These are phyloP conservation scores for Silene latifolia DNA, from an alignment of 148 eudicot species.

Conservation along the genomic window DNA sequence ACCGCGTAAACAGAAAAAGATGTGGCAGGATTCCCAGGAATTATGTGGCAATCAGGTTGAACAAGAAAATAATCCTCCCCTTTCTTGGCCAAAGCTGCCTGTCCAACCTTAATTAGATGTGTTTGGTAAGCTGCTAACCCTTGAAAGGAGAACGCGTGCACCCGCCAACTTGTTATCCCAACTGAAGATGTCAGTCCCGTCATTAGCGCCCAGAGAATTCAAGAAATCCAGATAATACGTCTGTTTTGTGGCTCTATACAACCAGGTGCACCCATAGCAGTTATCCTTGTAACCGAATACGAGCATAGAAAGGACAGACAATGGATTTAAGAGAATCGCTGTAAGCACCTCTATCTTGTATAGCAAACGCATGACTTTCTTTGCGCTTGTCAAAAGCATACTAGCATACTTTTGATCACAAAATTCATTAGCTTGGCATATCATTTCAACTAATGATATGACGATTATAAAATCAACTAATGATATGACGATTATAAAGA, in stretches of 20 bases:
- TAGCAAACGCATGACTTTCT: constrained; percentile 69
- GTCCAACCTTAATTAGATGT: constrained; percentile 62
- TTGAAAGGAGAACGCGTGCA: constrained; percentile 78
- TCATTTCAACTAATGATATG: no score
- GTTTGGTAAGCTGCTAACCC: constrained; percentile 37
- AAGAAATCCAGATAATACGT: constrained; percentile 48
- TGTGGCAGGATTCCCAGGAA: constrained; percentile 71
- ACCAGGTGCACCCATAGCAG: constrained; percentile 96
- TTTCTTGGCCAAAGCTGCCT: constrained; percentile 91
- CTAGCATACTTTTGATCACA: constrained; percentile 48
- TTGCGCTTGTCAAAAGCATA: constrained; percentile 53
- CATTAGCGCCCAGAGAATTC: constrained; percentile 65
- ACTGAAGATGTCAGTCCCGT: constrained; percentile 67
- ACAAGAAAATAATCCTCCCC: constrained; percentile 93
- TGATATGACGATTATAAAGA: no score
- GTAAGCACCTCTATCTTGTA: constrained; percentile 67
- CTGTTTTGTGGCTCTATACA: constrained; percentile 67
- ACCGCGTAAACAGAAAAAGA: constrained; percentile 91
- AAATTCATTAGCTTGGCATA: no score
- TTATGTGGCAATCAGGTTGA: constrained; percentile 67
- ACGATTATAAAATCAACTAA: no score
- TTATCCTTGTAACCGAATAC: constrained; percentile 96
- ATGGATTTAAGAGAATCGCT: constrained; percentile 72
- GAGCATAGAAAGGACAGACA: constrained; percentile 95
- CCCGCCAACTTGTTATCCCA: constrained; percentile 98